Evolutionary conservation across 441 rosid species (phyloP), one percentile per base, ranked within the genome.

Genomic region (Dalechampia spathulata): DNA sequence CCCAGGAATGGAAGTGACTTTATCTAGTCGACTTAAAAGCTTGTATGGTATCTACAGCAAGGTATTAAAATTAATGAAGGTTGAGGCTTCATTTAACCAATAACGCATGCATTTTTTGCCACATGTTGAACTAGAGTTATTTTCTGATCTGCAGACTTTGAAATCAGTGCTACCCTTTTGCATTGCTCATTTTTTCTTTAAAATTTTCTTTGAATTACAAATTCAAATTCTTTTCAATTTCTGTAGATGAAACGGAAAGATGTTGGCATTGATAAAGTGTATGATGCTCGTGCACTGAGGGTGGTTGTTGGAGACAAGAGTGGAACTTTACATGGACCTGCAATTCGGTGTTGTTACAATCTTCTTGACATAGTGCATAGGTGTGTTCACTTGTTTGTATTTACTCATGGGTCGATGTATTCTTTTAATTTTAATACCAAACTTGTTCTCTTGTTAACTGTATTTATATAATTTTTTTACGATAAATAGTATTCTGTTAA

Each of bases 1-100:
- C 67, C 93, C 93, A 7, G 93, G 93, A 40, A 85, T 85, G 93
- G 93, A 85, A 72, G 85, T 85, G 27, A 80, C 87, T 52, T 58
- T 82, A 56, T 85, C 87, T 43, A 71, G 89, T 68, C 78, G 93
- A 52, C 72, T 82, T 10, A 85, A 85, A 68, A 85, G 93, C 71
- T 66, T 82, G 66, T 82, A 77, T 56, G 69, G 93, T 44, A 74
- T 85, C 68, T 82, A 82, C 58, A 72, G 78, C 79, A 85, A 85
- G 89, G 93, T 85, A 76, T 55, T 47, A 16, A n/a, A n/a, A n/a
- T n/a, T n/a, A 30, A 17, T 52, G 48, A 44, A 13, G 32, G 56
- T 60, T 36, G 13, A 40, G 22, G 38, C 50, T 58, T n/a, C 36
- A 23, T 64, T 44, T 28, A 16, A 53, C 21, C 37, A 62, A n/a